Conservation (phyloP, 2,329 filamentous ascomycete genomes). For the Monilinia polystroma region DNA sequence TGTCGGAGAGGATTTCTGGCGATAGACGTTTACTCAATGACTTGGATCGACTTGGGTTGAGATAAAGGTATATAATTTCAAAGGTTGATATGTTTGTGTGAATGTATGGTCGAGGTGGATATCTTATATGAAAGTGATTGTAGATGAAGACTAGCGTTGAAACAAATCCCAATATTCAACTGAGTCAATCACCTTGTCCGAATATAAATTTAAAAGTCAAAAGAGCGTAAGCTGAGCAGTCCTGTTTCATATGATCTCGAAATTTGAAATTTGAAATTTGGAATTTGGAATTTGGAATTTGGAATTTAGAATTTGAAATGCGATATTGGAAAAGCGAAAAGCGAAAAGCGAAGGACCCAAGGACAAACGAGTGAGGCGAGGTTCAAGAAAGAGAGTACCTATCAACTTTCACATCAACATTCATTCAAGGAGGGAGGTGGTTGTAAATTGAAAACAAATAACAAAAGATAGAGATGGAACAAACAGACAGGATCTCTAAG, state of each 20-base stretch:
- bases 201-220: neutral
- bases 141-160: neutral
- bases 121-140: neutral
- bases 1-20: no score
- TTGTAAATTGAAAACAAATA: no score
- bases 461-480: neutral
- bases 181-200: neutral
- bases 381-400: neutral
- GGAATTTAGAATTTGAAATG: no score
- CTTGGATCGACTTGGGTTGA: neutral
- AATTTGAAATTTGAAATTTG: no score
- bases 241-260: neutral
- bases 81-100: neutral
- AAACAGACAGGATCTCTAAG: neutral
- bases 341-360: neutral
- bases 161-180: slow-evolving; percentile 6
- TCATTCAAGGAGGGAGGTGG: neutral
- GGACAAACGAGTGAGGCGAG: slow-evolving; percentile 2
- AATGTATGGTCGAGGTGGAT: neutral
- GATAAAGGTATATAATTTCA: neutral
- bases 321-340: no score
- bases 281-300: no score
- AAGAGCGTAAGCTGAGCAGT: neutral
- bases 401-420: neutral
- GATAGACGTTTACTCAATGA: no score